Percentiles rank a stretch among this genome's conserved stretches.
phyloP scores from a whole-genome alignment of 805 yeast species.

The Yamadazyma laniorum region DNA sequence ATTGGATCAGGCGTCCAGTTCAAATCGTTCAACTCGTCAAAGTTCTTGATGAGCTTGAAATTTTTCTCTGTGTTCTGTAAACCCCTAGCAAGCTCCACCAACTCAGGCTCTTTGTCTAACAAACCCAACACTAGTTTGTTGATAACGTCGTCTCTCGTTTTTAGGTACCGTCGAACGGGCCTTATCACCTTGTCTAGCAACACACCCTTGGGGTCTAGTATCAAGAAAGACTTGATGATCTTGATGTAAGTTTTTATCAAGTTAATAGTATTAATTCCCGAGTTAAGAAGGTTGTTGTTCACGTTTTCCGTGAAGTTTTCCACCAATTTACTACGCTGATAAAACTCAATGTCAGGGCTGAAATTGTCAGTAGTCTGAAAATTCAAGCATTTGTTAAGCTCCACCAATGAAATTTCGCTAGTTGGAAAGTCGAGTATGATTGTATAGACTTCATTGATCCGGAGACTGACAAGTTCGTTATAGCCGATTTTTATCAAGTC shows the following conservation, averaged over 20 bases:
- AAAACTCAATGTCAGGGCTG: constrained; percentile 23
- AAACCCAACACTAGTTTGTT: constrained; percentile 69
- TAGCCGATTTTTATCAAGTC: constrained; percentile 37
- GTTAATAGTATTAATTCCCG: constrained; percentile 77
- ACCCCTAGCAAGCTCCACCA: constrained; percentile 56
- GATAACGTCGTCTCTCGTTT: constrained; percentile 72
- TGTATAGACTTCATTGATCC: constrained; percentile 59
- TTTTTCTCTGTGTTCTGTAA: constrained; percentile 30
- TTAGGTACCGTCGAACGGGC: constrained; percentile 70
- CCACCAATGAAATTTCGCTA: constrained; percentile 53
- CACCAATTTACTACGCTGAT: constrained; percentile 54
- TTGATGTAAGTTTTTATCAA: constrained; percentile 68
- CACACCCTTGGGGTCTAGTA: constrained; percentile 86
- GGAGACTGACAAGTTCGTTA: constrained; percentile 41
- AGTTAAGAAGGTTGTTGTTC: constrained; percentile 55
- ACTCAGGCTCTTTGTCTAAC: constrained; percentile 37
- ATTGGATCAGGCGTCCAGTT: constrained; percentile 85
- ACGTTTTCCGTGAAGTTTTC: constrained; percentile 47
- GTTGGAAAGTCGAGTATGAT: constrained; percentile 55
- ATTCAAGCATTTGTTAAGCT: constrained; percentile 52
- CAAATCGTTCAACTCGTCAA: constrained; percentile 46
- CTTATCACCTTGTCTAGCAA: constrained; percentile 73
- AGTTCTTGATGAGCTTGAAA: constrained; percentile 9
- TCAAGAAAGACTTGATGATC: constrained; percentile 66
- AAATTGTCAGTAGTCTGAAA: constrained; percentile 1